Evolutionary conservation across 2,329 filamentous ascomycete species (phyloP), one percentile per base, ranked within the genome.

Genomic region (Huntiella abstrusa): DNA sequence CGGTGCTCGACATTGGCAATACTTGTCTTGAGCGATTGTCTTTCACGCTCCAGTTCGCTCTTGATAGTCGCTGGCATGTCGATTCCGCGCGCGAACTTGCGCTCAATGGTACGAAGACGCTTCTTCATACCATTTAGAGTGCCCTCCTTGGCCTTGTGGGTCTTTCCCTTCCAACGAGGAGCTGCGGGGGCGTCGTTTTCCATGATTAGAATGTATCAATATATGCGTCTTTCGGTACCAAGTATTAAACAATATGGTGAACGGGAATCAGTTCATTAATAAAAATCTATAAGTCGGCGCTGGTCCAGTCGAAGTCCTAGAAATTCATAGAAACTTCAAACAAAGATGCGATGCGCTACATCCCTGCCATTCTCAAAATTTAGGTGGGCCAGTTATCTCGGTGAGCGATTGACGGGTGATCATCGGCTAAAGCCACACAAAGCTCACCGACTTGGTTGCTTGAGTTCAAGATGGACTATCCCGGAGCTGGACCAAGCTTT

Each of bases 11-110:
- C 67, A 51, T 72, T 68, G 4, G 62, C 66, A 49, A 87, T 65
- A 55, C 82, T 78, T 52, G 73, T 66, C 59, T 75, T 69, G 55
- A 77, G 78, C 4, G 77, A 70, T 41, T 70, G 70, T 51, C 88
- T 63, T 56, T 85, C 83, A 47, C 81, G 70, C 61, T 87, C 79
- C 50, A 83, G 69, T 19, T 84, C 78, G 38, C 75, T 66, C 48
- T 75, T 69, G 7, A 81, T 70, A 55, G 79, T 70, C 28, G 79
- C 78, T 0, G 82, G 79, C 44, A 87, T 66, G 45, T 75, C 70
- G 43, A 72, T 62, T 10, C 71, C 68, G 50, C 71, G 68, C 41
- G 72, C 66, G 33, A 88, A 67, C 7, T 77, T 68, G 44, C 83
- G 70, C 55, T 75, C 72, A 47, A 87, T 73, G 45, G 77, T 76